Percentiles rank a stretch among this genome's conserved stretches.
Conservation (phyloP, 208 protist genomes). For the Novymonas esmeraldas region DNA sequence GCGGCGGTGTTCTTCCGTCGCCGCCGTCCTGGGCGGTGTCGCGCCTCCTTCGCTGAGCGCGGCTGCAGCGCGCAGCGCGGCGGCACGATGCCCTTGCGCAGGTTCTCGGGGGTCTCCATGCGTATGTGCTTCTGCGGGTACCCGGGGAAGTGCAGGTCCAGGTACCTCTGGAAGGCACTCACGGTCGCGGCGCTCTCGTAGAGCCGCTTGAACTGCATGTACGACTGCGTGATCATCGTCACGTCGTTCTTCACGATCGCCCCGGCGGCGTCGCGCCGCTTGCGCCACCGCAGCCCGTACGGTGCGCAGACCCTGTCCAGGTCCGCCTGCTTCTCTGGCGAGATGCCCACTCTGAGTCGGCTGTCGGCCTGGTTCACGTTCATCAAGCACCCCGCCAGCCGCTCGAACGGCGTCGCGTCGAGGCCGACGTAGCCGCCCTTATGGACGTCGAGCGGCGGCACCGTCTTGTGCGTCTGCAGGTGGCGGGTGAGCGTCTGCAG, state of each 20-base stretch:
- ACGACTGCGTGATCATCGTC: constrained; percentile 71
- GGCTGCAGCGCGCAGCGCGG: constrained; percentile 44
- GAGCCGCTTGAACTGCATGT: constrained; percentile 62
- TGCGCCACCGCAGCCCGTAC: constrained; percentile 67
- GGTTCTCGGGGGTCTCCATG: constrained; percentile 66
- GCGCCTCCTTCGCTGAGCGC: constrained; percentile 2
- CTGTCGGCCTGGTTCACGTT: constrained; percentile 77
- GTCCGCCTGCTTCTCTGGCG: constrained; percentile 54
- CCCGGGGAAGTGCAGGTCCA: constrained; percentile 64
- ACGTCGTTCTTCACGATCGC: constrained; percentile 39
- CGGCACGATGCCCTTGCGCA: constrained; percentile 54
- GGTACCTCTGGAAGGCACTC: constrained; percentile 50
- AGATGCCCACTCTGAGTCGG: constrained; percentile 33
- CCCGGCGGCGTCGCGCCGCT: constrained; percentile 46
- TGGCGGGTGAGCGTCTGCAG: constrained; percentile 44
- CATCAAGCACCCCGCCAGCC: constrained; percentile 72
- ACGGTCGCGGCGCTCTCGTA: constrained; percentile 29
- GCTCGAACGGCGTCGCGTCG: constrained; percentile 77
- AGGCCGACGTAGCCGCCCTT: constrained; percentile 84
- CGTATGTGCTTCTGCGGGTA: constrained; percentile 78
- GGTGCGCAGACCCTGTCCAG: constrained; percentile 52
- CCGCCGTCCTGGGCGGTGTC: neutral
- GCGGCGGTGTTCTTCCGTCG: constrained; percentile 4
- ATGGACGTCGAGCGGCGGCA: constrained; percentile 68
- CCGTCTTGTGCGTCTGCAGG: constrained; percentile 33